Conservation (phyloP, 106 monocot genomes). For the Dactylorhiza incarnata region DNA sequence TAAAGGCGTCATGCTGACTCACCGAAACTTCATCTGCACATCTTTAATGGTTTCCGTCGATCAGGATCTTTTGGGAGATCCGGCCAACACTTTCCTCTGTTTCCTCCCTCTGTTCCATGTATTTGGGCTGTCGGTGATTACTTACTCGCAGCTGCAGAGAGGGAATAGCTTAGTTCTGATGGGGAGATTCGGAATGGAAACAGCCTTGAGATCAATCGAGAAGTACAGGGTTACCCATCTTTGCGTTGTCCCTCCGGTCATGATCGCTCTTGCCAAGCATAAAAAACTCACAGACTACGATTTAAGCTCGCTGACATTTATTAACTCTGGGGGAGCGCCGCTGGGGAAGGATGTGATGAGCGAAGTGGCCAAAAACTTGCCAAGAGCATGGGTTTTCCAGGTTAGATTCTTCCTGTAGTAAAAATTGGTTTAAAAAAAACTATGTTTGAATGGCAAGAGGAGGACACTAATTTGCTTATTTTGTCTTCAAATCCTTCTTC, state of each 20-base stretch:
- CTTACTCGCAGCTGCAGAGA: slow-evolving; percentile 35
- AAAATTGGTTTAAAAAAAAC: no score
- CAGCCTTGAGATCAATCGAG: slow-evolving; percentile 35
- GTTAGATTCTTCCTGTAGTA: slow-evolving; percentile 6
- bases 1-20: slow-evolving; percentile 59
- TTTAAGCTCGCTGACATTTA: slow-evolving; percentile 50
- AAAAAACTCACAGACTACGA: slow-evolving; percentile 45
- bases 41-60: slow-evolving; percentile 24
- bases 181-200: slow-evolving; percentile 25
- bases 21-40: slow-evolving; percentile 43
- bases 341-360: slow-evolving; percentile 25
- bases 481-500: no score
- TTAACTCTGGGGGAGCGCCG: slow-evolving; percentile 64
- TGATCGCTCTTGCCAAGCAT: slow-evolving; percentile 77
- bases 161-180: slow-evolving; percentile 48
- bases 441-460: background rate
- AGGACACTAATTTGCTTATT: no score
- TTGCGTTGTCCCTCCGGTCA: slow-evolving; percentile 58
- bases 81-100: slow-evolving; percentile 26
- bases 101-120: slow-evolving; percentile 70
- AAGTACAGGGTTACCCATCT: slow-evolving; percentile 38
- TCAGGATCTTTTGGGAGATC: slow-evolving; percentile 16
- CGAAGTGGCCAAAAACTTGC: slow-evolving; percentile 29
- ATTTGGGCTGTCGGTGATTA: slow-evolving; percentile 55
- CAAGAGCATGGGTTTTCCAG: slow-evolving; percentile 34